Evolutionary conservation across 2,329 filamentous ascomycete genomes (phyloP), one percentile per base, ranked within the genome.

Genomic region (Tolypocladium tundrense): DNA sequence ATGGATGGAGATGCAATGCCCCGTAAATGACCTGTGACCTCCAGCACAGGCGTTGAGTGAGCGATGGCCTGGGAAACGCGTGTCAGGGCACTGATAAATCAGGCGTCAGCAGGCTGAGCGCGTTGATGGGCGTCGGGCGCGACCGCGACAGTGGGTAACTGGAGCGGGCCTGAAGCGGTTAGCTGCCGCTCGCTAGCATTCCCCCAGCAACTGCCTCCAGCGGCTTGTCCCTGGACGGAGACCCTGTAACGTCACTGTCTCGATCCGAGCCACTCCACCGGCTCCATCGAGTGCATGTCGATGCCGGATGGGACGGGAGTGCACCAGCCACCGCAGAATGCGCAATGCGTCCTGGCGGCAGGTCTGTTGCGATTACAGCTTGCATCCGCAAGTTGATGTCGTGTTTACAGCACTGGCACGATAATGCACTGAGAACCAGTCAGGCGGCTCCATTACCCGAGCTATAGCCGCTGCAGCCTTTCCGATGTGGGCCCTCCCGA

Each of bases 131-230:
- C 51, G 50, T 53, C 31, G 21, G 19, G 19, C 48, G 48, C 37
- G 54, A 52, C 24, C n/a, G n/a, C 24, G 43, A 42, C 53, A 52
- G 53, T 41, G 53, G 35, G 19, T 31, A 19, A 27, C 24, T 27
- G 24, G 10, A 19, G 21, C 37, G 14, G 24, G n/a, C 27, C 56
- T 24, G 27, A 55, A 58, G 31, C 19, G 50, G 56, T 24, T 58
- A 56, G 60, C 43, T 53, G 54, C 56, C 42, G 48, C 48, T 21
- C 48, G 39, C 35, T 33, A 19, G n/a, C 56, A 58, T 57, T 60
- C 51, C 51, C 53, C 56, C 59, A 51, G 56, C 58, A 58, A 58
- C 57, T 52, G 39, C 24, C 27, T 33, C 31, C 31, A 33, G 31
- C 31, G 31, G 31, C 31, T 33, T 33, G 39, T 40, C 4, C 39